Evolutionary conservation across 2,329 filamentous ascomycete genomes (phyloP).

Genomic region (Colletotrichum melonis): DNA sequence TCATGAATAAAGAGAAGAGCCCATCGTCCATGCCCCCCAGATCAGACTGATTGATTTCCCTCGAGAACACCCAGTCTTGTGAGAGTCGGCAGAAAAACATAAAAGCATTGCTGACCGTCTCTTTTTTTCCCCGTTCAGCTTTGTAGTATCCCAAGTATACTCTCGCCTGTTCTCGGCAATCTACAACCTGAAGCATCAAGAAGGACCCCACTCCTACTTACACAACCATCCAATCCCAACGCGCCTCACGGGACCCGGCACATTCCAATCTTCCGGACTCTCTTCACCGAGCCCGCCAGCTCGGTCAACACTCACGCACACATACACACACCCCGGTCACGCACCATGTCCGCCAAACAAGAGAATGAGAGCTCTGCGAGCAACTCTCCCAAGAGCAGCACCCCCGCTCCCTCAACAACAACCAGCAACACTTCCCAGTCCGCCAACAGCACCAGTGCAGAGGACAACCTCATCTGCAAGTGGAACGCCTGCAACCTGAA

Average conservation of each 20-base stretch:
- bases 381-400: conserved; percentile 63
- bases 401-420: conserved; percentile 63
- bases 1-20: conserved; percentile 35
- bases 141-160: conserved; percentile 15
- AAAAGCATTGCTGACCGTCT: conserved; percentile 32
- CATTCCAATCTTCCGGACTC: background rate
- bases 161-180: conserved; percentile 27
- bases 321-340: conserved; percentile 11
- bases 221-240: conserved; percentile 13
- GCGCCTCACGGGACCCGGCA: conserved; percentile 14
- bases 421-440: conserved; percentile 59
- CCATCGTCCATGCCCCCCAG: conserved; percentile 29
- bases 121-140: background rate
- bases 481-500: conserved; percentile 71
- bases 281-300: conserved; percentile 13
- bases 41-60: conserved; percentile 9
- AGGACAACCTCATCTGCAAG: conserved; percentile 70
- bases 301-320: conserved; percentile 8
- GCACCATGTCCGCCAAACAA: conserved; percentile 39
- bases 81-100: conserved; percentile 30
- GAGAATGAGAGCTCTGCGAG: conserved; percentile 49
- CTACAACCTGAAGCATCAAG: conserved; percentile 6
- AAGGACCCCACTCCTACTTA: conserved; percentile 21
- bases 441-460: conserved; percentile 44
- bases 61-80: conserved; percentile 13